Base-by-base conservation (phyloP, 129 eudicot genomes). In the Oenanthe sinensis region DNA sequence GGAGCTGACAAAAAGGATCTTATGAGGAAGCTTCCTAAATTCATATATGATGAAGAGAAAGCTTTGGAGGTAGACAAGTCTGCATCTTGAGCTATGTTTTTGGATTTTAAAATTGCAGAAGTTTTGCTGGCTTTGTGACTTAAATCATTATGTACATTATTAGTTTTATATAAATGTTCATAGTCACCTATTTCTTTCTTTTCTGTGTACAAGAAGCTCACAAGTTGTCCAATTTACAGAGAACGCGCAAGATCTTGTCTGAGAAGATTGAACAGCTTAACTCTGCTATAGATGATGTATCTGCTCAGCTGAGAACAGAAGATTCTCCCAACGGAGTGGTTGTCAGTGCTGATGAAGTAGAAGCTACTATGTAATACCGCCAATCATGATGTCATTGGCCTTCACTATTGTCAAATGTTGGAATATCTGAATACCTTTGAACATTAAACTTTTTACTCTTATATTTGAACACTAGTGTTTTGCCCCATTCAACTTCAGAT, bases 251-350 rank as follows among this genome's bases (percentile, higher is more conserved):
- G 86, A 88, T 84, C 69, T 83, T 92, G 81, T 82, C 86, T 0
- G 89, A 92, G 84, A 96, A 92, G 88, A 96, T 96, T 76, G 99
- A 82, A 45, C 91, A 92, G 86, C 82, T 96, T 76, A 96, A 90
- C 87, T 82, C 88, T 22, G 92, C 99, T 12, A 89, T 96, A 39
- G 99, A 96, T 78, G 91, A 87, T 24, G 85, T 87, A 48, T 89
- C 99, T n/a, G 60, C 84, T 79, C 93, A 79, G 75, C 76, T 82
- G 48, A 80, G 83, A 16, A 6, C 88, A 14, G 86, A 85, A 47
- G 84, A 79, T n/a, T 11, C 81, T 14, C 76, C 85, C 14, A 70
- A 82, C 15, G 87, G 77, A 65, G 85, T 80, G 22, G 87, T 82
- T 49, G 85, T 70, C 47, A 54, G 70, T 69, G 14, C 77, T 2